These are phyloP conservation scores for Penicillium verrucosum DNA, from an alignment of 2,329 filamentous ascomycete species.

Conservation along the genomic window DNA sequence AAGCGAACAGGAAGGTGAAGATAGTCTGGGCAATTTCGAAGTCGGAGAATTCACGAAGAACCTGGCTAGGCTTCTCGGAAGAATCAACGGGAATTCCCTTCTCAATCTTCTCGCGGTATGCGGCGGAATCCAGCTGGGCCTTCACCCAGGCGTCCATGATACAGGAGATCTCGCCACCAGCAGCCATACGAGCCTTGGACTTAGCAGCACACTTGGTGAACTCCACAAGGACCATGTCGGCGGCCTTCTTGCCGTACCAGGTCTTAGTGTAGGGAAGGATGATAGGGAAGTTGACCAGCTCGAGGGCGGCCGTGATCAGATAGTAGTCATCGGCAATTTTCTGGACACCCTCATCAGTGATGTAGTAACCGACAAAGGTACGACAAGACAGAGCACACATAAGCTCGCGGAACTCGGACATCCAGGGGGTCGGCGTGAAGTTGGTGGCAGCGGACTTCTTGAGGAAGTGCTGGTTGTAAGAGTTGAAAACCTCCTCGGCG, in stretches of 20 bases:
- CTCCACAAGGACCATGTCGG: slow-evolving; percentile 85
- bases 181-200: slow-evolving; percentile 86
- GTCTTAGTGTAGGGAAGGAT: slow-evolving; percentile 93
- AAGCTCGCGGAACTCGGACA: slow-evolving; percentile 87
- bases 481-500: slow-evolving; percentile 86
- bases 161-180: slow-evolving; percentile 80
- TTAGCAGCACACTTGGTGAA: slow-evolving; percentile 91
- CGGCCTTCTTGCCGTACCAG: slow-evolving; percentile 95
- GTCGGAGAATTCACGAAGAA: slow-evolving; percentile 84
- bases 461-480: slow-evolving; percentile 78
- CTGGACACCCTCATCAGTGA: slow-evolving; percentile 83
- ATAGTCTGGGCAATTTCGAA: slow-evolving; percentile 89
- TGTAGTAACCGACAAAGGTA: slow-evolving; percentile 96
- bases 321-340: slow-evolving; percentile 97
- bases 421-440: slow-evolving; percentile 78
- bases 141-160: slow-evolving; percentile 96
- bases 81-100: slow-evolving; percentile 66
- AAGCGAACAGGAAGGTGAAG: slow-evolving; percentile 96
- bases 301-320: slow-evolving; percentile 88
- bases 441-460: slow-evolving; percentile 68
- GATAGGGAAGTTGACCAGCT: slow-evolving; percentile 97
- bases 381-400: slow-evolving; percentile 94
- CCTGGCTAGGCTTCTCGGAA: slow-evolving; percentile 74
- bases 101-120: slow-evolving; percentile 74
- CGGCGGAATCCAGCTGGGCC: slow-evolving; percentile 79